Conservation (phyloP, 2,329 filamentous ascomycete species). For the Fusarium sp. region DNA sequence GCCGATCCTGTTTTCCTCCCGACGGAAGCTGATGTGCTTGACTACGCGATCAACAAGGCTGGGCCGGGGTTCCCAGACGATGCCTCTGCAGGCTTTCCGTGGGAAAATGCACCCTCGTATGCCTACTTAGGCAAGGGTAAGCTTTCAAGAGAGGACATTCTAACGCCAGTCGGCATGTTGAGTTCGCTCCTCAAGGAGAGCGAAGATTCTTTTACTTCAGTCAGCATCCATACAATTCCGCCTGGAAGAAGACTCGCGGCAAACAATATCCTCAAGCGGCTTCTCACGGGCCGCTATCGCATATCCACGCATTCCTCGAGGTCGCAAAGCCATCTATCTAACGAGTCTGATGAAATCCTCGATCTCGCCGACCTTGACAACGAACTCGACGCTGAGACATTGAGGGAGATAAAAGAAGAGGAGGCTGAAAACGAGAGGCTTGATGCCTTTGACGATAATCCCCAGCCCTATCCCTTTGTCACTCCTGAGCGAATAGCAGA, state of each 20-base stretch:
- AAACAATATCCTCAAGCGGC: conserved; percentile 54
- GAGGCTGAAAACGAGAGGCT: conserved; percentile 23
- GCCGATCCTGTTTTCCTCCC: conserved; percentile 38
- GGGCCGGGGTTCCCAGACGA: neutral
- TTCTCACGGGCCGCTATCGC: conserved; percentile 50
- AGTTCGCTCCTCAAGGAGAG: conserved; percentile 41
- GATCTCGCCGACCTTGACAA: conserved; percentile 42
- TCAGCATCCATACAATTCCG: conserved; percentile 48
- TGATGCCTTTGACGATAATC: neutral
- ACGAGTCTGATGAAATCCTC: conserved; percentile 15
- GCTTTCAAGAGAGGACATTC: conserved; percentile 43
- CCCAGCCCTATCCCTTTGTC: conserved; percentile 46
- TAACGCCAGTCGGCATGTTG: conserved; percentile 35
- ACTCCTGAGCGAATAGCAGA: conserved; percentile 48
- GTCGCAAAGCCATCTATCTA: conserved; percentile 18
- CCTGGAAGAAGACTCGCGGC: conserved; percentile 60
- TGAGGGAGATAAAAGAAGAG: conserved; percentile 68
- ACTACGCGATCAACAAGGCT: neutral
- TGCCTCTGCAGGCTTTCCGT: conserved; percentile 18
- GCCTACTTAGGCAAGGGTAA: conserved; percentile 54
- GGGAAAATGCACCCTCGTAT: conserved; percentile 36
- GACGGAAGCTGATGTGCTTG: conserved; percentile 41
- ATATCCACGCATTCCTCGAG: conserved; percentile 20
- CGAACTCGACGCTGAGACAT: conserved; percentile 65
- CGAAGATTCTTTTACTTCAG: conserved; percentile 45